Evolutionary conservation across 2,329 filamentous ascomycete genomes (phyloP).

Genomic region (Pseudocercospora musae): DNA sequence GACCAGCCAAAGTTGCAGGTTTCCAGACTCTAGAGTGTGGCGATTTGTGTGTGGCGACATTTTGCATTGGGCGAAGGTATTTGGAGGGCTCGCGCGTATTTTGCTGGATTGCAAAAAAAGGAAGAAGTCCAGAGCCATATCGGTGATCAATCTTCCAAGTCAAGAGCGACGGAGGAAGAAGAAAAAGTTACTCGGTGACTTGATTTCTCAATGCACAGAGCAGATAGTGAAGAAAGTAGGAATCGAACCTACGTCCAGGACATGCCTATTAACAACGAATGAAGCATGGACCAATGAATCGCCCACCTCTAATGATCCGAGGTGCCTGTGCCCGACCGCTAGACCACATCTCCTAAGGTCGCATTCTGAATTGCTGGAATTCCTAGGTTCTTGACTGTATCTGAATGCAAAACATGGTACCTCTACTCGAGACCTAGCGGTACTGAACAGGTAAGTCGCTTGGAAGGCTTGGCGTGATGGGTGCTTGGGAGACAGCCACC

Average conservation of each 20-base stretch:
- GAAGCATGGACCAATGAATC: not conserved
- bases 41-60: no score
- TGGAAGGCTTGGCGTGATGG: not conserved
- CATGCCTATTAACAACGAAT: not conserved
- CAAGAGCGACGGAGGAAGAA: no score
- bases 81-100: no score
- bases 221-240: not conserved
- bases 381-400: not conserved
- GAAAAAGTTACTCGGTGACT: no score
- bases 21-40: no score
- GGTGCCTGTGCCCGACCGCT: not conserved
- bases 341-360: not conserved
- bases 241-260: not conserved
- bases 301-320: not conserved
- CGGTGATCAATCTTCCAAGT: no score
- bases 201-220: not conserved
- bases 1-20: no score
- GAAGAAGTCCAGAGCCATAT: no score
- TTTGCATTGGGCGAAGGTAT: no score
- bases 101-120: no score
- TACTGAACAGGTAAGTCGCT: not conserved
- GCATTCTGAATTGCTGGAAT: not conserved
- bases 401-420: not conserved
- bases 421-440: not conserved
- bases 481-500: not conserved